Base-by-base conservation (phyloP, 306 rosid species). In the Neltuma alba region DNA sequence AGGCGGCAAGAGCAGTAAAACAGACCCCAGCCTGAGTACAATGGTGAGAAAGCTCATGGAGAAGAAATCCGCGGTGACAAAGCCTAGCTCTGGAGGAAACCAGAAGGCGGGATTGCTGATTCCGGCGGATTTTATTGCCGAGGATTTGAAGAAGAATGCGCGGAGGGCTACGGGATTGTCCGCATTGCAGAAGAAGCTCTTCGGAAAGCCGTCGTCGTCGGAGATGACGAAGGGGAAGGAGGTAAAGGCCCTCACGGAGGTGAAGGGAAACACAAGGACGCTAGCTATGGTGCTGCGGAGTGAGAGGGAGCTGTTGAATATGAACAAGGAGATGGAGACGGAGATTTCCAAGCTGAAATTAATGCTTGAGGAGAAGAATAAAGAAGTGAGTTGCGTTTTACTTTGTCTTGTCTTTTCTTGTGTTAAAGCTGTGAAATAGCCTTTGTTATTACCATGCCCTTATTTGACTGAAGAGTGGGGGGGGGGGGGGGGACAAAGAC, bases 241-340 rank as follows among this genome's bases (percentile, higher is more conserved):
- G 60, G 88, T 89, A 38, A 95, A 93, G 82, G 99, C 97, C 2
- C 84, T 95, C 92, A 95, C 98, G 8, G 99, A 95, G 78, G 99
- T 92, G 37, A 95, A 89, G 78, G 90, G 80, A 47, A 95, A 95
- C 75, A 91, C 99, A 2, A 92, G 99, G 83, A 93, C 99, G 0
- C 80, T 95, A 69, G 96, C 98, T 0, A 93, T 91, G 99, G 98
- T 93, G 80, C 76, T 93, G 60, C 84, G 99, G 70, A 95, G 99
- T 47, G 99, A 95, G 89, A 86, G 99, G 78, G 98, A 95, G 90
- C 98, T 95, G 55, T 83, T 95, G 67, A 78, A 71, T 80, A 23
- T 77, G 63, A 90, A 88, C 45, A 95, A 95, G 88, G 96, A 90
- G 2, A 97, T 89, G 21, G 93, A 90, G 12, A 45, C 34, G 34